phyloP scores from a whole-genome alignment of 2,329 filamentous ascomycete species.

The Immersiporthe knoxdaviesiana region DNA sequence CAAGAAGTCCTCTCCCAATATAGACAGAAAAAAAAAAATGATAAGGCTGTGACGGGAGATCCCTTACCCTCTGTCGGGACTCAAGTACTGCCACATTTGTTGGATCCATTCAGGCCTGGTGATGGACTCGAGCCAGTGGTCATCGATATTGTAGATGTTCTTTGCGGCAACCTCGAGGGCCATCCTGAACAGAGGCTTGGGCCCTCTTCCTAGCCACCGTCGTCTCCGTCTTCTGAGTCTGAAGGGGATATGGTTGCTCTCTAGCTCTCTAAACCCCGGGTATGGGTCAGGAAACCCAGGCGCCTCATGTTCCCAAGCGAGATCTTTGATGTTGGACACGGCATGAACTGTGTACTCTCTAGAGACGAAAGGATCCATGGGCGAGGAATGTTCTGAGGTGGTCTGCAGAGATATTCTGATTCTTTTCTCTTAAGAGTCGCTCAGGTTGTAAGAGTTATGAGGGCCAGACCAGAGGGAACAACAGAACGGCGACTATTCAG shows the following conservation, averaged over 20 bases:
- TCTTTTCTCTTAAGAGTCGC: background rate
- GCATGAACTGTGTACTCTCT: conserved; percentile 19
- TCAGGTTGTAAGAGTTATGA: no score
- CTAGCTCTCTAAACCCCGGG: no score
- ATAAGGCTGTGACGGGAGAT: no score
- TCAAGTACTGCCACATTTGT: background rate
- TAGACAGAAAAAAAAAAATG: background rate
- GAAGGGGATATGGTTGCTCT: background rate
- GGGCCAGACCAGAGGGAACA: no score
- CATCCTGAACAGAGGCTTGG: background rate
- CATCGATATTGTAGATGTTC: background rate
- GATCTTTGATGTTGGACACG: conserved; percentile 16
- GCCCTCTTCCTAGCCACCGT: background rate
- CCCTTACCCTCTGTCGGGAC: background rate
- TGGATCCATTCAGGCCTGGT: background rate
- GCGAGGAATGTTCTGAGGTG: background rate
- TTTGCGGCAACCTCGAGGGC: conserved; percentile 7
- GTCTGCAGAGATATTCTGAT: background rate
- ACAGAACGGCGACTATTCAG: background rate
- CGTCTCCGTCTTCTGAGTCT: no score
- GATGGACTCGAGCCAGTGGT: background rate
- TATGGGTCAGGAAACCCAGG: background rate
- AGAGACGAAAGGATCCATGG: conserved; percentile 21
- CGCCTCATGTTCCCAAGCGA: conserved; percentile 11
- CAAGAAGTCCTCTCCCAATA: background rate